Conservation (phyloP, 192 early-diverging fungal species). For the Umbelopsis sp. region DNA sequence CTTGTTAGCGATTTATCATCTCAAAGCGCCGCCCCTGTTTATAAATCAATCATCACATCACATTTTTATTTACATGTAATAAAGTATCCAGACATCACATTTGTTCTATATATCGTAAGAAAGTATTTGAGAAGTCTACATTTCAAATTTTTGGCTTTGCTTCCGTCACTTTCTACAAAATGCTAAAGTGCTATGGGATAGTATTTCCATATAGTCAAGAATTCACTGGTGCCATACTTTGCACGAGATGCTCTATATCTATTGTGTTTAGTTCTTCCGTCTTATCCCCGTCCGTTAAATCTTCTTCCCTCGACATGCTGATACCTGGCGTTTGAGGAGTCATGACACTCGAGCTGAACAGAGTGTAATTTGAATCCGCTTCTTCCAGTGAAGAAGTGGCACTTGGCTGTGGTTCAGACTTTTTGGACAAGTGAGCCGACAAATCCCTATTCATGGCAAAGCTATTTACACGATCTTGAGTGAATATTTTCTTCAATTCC, state of each 20-base stretch:
- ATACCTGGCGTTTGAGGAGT: conserved; percentile 20
- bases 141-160: neutral
- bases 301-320: conserved; percentile 9
- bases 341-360: neutral
- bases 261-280: neutral
- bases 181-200: too few species aligned
- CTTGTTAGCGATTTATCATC: neutral
- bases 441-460: conserved; percentile 66
- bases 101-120: too few species aligned
- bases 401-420: conserved; percentile 7
- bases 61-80: neutral
- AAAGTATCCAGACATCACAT: neutral
- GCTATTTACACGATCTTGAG: conserved; percentile 50
- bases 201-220: neutral
- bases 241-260: neutral
- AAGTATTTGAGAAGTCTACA: neutral
- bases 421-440: conserved; percentile 54
- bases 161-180: neutral
- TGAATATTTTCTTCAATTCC: conserved; percentile 51
- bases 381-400: neutral
- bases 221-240: conserved; percentile 7
- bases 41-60: neutral
- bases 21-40: neutral
- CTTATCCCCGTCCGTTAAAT: neutral
- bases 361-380: neutral